phyloP scores from a whole-genome alignment of 306 rosid species.

The Rosa multiflora region DNA sequence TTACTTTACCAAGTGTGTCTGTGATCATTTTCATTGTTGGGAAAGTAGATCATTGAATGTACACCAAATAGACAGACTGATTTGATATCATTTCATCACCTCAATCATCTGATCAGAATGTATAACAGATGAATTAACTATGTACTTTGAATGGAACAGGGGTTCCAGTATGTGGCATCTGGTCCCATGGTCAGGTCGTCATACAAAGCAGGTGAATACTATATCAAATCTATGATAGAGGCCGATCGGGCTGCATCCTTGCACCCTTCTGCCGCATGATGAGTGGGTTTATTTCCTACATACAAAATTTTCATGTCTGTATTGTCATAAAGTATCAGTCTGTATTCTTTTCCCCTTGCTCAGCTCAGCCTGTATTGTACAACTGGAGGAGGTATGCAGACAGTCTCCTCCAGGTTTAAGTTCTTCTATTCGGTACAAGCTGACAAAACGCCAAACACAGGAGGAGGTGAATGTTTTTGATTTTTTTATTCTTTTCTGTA shows the following conservation, averaged over 20 bases:
- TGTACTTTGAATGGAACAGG: constrained; percentile 41
- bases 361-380: no score
- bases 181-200: constrained; percentile 97
- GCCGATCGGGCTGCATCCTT: constrained; percentile 71
- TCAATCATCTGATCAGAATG: constrained; percentile 18
- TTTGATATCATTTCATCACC: not conserved
- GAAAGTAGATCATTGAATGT: not conserved
- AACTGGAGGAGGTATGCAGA: no score
- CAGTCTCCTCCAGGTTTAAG: no score
- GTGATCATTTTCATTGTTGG: not conserved
- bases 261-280: constrained; percentile 44
- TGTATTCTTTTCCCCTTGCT: not conserved
- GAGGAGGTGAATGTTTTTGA: no score
- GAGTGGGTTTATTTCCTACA: constrained; percentile 14
- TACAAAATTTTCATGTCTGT: not conserved
- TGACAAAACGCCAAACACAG: no score
- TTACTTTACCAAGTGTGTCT: constrained; percentile 19
- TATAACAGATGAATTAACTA: not conserved
- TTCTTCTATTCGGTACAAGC: no score
- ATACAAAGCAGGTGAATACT: constrained; percentile 90
- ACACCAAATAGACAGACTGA: not conserved
- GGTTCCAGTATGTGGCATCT: constrained; percentile 88
- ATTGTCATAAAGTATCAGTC: not conserved
- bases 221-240: constrained; percentile 93
- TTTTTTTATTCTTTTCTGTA: no score